phyloP scores from a whole-genome alignment of 2,329 filamentous ascomycete genomes.

The Lecanicillium sp. region DNA sequence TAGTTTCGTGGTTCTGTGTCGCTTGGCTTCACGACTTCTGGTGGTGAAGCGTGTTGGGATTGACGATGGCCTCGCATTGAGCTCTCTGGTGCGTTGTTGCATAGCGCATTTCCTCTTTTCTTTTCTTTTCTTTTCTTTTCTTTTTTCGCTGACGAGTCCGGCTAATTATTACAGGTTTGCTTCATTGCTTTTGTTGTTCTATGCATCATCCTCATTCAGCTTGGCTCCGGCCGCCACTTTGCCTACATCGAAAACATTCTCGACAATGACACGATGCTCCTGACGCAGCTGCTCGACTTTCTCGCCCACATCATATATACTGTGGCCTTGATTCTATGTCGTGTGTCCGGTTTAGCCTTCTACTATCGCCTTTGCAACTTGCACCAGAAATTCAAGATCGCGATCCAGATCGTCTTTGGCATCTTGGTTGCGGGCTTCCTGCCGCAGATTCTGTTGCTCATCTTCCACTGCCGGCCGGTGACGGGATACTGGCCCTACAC shows the following conservation, averaged over 20 bases:
- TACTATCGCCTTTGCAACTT: conserved; percentile 41
- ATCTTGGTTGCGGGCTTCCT: conserved; percentile 38
- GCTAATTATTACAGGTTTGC: conserved; percentile 24
- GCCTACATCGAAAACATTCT: conserved; percentile 42
- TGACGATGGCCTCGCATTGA: conserved; percentile 32
- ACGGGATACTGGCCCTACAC: conserved; percentile 47
- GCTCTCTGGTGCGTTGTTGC: conserved; percentile 28
- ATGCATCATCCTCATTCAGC: conserved; percentile 36
- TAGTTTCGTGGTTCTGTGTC: conserved; percentile 27
- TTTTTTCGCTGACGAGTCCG: conserved; percentile 13
- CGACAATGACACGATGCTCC: conserved; percentile 31
- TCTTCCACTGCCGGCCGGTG: conserved; percentile 46
- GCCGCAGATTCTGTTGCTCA: conserved; percentile 42
- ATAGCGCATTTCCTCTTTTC: not conserved
- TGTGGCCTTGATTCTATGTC: conserved; percentile 41
- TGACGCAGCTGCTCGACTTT: conserved; percentile 43
- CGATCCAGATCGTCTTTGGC: conserved; percentile 30
- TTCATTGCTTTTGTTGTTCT: conserved; percentile 39
- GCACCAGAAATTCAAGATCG: conserved; percentile 28
- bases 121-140: not conserved
- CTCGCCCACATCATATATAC: conserved; percentile 47
- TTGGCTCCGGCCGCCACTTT: conserved; percentile 43
- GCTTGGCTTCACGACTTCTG: conserved; percentile 30
- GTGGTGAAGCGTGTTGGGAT: conserved; percentile 32
- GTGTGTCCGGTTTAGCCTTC: conserved; percentile 46